A percentile compares a stretch with the other conserved stretches of the same genome.
Conservation (phyloP, 345 rosid species). For the Salix dunnii region DNA sequence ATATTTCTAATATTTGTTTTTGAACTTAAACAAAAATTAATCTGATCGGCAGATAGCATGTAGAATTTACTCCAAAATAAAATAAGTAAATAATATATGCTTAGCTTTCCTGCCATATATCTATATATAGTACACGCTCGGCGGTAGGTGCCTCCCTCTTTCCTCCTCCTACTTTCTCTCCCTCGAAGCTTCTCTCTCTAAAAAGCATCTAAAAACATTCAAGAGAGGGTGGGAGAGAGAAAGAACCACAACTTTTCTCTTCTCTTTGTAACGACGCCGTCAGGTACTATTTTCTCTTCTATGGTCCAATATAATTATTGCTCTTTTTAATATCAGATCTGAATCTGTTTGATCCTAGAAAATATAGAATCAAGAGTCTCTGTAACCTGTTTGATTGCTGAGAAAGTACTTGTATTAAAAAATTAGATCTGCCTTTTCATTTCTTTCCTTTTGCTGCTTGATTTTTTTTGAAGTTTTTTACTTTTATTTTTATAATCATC, state of each 20-base stretch:
- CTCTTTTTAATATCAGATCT: not conserved
- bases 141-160: not conserved
- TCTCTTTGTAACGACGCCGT: not conserved
- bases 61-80: too few relatives aligned
- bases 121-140: not conserved
- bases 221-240: not conserved
- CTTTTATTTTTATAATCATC: not conserved
- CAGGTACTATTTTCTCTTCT: not conserved
- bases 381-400: not conserved
- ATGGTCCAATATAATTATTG: not conserved
- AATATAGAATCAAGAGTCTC: not conserved
- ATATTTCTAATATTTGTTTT: too few relatives aligned
- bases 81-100: not conserved
- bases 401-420: not conserved
- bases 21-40: too few relatives aligned
- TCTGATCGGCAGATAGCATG: too few relatives aligned
- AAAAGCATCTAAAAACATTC: not conserved
- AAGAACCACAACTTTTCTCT: not conserved
- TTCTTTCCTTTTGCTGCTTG: not conserved
- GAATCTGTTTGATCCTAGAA: not conserved
- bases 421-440: not conserved
- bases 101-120: not conserved
- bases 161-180: not conserved
- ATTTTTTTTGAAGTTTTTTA: not conserved
- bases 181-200: not conserved